These are phyloP conservation scores for maize (Zea mays) DNA, from an alignment of 176 grass and related monocot genomes.

Conservation along the genomic window Zm-B73-REFERENCE-NAM-5.0 NC_050096.1:259784001-259784500, in stretches of 20 bases:
- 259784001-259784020: too few species aligned
- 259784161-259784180: constrained; percentile 18
- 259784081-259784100: not conserved
- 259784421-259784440: constrained; percentile 27
- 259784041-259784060: too few species aligned
- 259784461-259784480: not conserved
- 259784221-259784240: not conserved
- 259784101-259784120: not conserved
- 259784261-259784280: not conserved
- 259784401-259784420: constrained; percentile 16
- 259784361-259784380: constrained; percentile 1
- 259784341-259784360: not conserved
- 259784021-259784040: too few species aligned
- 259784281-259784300: not conserved
- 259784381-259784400: not conserved
- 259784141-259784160: not conserved
- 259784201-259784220: not conserved
- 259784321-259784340: constrained; percentile 18
- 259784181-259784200: constrained; percentile 16
- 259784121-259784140: not conserved
- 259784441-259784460: constrained; percentile 10
- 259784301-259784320: constrained; percentile 18
- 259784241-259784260: constrained; percentile 24
- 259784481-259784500: constrained; percentile 20
- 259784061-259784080: too few species aligned